Percentiles rank a stretch among this genome's conserved stretches.
These are phyloP conservation scores for Monosporascus sp. DNA, from an alignment of 2,329 filamentous ascomycete genomes.

Conservation along the genomic window DNA sequence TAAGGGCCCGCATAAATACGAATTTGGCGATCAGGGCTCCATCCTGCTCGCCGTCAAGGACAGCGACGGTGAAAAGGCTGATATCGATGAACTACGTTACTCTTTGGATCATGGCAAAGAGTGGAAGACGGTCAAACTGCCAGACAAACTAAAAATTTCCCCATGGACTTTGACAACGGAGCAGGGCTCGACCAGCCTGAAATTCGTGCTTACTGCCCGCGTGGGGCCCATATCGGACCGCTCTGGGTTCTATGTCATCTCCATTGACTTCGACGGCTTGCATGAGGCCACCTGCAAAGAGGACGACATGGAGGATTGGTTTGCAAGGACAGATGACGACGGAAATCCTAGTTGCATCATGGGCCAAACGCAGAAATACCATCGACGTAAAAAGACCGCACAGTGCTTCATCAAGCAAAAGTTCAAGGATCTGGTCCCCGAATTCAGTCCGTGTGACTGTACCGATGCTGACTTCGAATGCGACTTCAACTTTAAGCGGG, in stretches of 20 bases:
- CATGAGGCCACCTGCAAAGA: conserved; percentile 75
- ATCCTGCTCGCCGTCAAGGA: conserved; percentile 80
- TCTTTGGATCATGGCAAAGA: conserved; percentile 85
- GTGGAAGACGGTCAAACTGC: conserved; percentile 71
- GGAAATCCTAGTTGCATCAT: conserved; percentile 85
- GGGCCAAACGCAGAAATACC: conserved; percentile 89
- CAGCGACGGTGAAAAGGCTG: conserved; percentile 63
- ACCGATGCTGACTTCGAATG: conserved; percentile 87
- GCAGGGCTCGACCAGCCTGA: conserved; percentile 86
- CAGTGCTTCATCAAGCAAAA: conserved; percentile 85
- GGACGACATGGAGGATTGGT: conserved; percentile 83
- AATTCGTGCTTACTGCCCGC: conserved; percentile 74
- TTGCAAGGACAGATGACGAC: conserved; percentile 74
- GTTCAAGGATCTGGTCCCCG: conserved; percentile 71
- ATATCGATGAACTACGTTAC: conserved; percentile 58
- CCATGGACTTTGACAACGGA: conserved; percentile 79
- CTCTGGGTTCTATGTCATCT: conserved; percentile 57
- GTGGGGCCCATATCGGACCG: conserved; percentile 45
- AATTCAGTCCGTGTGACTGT: conserved; percentile 75
- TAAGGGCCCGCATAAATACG: conserved; percentile 86
- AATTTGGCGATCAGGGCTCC: conserved; percentile 91
- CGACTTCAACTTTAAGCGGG: conserved; percentile 81
- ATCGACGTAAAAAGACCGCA: conserved; percentile 77
- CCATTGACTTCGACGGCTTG: conserved; percentile 78
- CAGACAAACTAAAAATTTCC: conserved; percentile 60